phyloP scores from a whole-genome alignment of 768 basidiomycete genomes.

The Lyophyllum shimeji region DNA sequence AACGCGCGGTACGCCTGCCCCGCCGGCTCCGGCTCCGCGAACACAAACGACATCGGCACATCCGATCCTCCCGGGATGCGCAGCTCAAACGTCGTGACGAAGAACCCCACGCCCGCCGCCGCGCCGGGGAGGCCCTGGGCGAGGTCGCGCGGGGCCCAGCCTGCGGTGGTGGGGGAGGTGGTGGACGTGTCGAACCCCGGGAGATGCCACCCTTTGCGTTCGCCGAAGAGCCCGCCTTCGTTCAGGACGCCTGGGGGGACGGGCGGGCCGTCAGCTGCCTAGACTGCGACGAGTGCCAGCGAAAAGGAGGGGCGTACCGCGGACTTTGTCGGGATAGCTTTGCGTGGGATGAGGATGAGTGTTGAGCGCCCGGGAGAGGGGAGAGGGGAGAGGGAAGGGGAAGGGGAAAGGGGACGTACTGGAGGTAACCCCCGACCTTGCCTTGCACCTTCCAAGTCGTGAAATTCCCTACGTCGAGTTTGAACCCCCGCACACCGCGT shows the following conservation, averaged over 20 bases:
- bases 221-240: constrained; percentile 72
- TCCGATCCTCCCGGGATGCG: constrained; percentile 61
- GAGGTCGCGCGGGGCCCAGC: constrained; percentile 59
- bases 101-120: constrained; percentile 77
- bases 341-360: background rate
- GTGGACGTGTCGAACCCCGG: constrained; percentile 71
- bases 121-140: constrained; percentile 55
- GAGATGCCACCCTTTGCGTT: constrained; percentile 73
- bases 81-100: constrained; percentile 71
- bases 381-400: constrained; percentile 13
- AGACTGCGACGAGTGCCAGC: background rate
- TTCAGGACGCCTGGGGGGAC: constrained; percentile 51
- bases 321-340: constrained; percentile 73
- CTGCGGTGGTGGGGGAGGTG: too few species aligned
- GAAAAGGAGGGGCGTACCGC: constrained; percentile 33
- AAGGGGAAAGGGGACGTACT: constrained; percentile 35
- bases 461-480: constrained; percentile 62
- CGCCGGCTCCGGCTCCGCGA: constrained; percentile 55
- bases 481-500: constrained; percentile 77
- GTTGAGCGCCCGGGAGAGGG: too few species aligned
- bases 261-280: background rate
- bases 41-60: constrained; percentile 69
- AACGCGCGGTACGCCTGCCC: constrained; percentile 70
- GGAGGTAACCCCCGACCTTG: constrained; percentile 68
- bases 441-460: constrained; percentile 72